These are phyloP conservation scores for Microdochium nivale DNA, from an alignment of 2,329 filamentous ascomycete species.

Conservation along the genomic window DNA sequence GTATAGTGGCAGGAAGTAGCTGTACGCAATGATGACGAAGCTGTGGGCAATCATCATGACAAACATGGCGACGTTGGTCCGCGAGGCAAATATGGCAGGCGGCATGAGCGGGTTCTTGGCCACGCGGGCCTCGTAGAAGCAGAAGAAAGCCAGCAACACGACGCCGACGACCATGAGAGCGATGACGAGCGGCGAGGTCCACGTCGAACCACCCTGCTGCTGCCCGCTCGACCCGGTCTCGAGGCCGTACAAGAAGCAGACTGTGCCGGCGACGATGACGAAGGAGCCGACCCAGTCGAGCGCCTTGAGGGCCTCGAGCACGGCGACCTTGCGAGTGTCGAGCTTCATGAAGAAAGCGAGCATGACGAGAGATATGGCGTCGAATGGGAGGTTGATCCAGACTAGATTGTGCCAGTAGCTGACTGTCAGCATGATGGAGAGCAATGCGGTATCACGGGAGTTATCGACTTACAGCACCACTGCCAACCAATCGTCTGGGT, in stretches of 20 bases:
- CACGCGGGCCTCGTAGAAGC: constrained; percentile 44
- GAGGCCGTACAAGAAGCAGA: constrained; percentile 54
- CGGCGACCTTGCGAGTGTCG: constrained; percentile 45
- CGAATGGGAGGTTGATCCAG: constrained; percentile 33
- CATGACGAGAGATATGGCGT: constrained; percentile 37
- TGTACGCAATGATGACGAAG: constrained; percentile 43
- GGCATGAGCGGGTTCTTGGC: constrained; percentile 51
- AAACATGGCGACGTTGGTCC: constrained; percentile 42
- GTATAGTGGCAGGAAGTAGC: constrained; percentile 54
- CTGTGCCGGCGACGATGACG: constrained; percentile 44
- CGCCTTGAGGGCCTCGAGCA: constrained; percentile 44
- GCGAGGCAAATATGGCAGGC: constrained; percentile 37
- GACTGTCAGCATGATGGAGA: neutral
- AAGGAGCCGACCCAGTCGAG: constrained; percentile 42
- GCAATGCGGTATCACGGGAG: neutral
- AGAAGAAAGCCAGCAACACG: constrained; percentile 29
- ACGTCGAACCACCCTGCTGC: constrained; percentile 21
- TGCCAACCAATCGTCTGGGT: constrained; percentile 47
- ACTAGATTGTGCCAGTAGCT: constrained; percentile 7
- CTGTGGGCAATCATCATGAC: constrained; percentile 18
- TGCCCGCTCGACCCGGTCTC: constrained; percentile 45
- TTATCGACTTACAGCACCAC: constrained; percentile 36
- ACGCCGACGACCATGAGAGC: constrained; percentile 43
- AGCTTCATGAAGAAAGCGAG: constrained; percentile 46
- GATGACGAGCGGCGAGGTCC: constrained; percentile 41